Evolutionary conservation across 169 alveolate genomes (phyloP).

Genomic region (Toxoplasma gondii): DNA sequence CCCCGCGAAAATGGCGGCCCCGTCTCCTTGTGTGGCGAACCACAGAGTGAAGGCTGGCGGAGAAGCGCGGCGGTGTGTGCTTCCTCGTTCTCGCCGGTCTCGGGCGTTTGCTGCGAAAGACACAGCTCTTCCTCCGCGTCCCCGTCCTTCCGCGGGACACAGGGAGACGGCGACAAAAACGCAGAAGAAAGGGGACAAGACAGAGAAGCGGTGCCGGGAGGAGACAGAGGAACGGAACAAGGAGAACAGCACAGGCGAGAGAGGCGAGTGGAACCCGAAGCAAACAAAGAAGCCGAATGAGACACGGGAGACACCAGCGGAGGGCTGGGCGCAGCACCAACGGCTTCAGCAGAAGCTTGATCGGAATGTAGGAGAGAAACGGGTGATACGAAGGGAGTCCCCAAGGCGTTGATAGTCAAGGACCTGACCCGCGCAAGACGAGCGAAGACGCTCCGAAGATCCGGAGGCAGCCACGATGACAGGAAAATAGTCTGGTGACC

Average conservation of each 20-base stretch:
- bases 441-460: background rate
- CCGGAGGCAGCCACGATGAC: conserved; percentile 23
- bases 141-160: too few relatives aligned
- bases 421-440: background rate
- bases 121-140: too few relatives aligned
- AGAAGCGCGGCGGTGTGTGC: too few relatives aligned
- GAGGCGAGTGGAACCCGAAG: background rate
- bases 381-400: background rate
- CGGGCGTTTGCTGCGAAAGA: too few relatives aligned
- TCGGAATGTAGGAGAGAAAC: background rate
- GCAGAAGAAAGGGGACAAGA: background rate
- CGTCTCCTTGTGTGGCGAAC: too few relatives aligned
- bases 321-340: too few relatives aligned
- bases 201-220: background rate
- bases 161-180: background rate
- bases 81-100: too few relatives aligned
- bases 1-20: too few relatives aligned
- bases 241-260: background rate
- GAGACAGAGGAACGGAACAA: background rate
- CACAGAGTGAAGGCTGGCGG: too few relatives aligned
- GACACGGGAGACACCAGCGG: too few relatives aligned
- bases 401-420: conserved; percentile 21
- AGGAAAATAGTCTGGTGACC: conserved; percentile 10
- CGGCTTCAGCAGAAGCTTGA: too few relatives aligned
- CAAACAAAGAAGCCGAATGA: background rate